These are phyloP conservation scores for Ascomycota sp. DNA, from an alignment of 2,329 filamentous ascomycete species.

Conservation along the genomic window DNA sequence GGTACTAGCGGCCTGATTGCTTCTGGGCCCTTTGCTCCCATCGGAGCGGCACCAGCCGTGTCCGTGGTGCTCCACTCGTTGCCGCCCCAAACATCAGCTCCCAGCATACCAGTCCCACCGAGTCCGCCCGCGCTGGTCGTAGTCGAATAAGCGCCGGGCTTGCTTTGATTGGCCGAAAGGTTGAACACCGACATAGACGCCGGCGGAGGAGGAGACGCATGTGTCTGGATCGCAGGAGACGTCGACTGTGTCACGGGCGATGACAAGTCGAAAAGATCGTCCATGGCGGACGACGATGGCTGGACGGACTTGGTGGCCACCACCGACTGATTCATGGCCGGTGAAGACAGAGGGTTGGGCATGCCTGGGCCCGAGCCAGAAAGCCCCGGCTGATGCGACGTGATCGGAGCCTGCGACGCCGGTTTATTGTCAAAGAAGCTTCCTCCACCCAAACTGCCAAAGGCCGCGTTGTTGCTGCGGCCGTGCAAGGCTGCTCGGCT, in stretches of 20 bases:
- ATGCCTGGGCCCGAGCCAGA: slow-evolving; percentile 44
- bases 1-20: slow-evolving; percentile 20
- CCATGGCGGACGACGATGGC: slow-evolving; percentile 38
- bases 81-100: slow-evolving; percentile 63
- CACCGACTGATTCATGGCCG: slow-evolving; percentile 14
- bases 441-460: slow-evolving; percentile 44
- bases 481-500: slow-evolving; percentile 13
- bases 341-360: slow-evolving; percentile 39
- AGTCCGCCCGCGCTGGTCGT: slow-evolving; percentile 13
- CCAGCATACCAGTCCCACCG: slow-evolving; percentile 20
- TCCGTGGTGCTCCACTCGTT: slow-evolving; percentile 60
- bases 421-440: slow-evolving; percentile 66
- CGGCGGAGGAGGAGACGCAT: slow-evolving; percentile 18
- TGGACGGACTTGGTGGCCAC: slow-evolving; percentile 19
- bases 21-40: slow-evolving; percentile 35
- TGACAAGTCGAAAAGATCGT: slow-evolving; percentile 66
- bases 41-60: slow-evolving; percentile 19
- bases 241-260: slow-evolving; percentile 25
- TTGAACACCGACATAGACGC: slow-evolving; percentile 56
- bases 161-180: slow-evolving; percentile 36
- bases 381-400: slow-evolving; percentile 27
- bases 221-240: slow-evolving; percentile 17
- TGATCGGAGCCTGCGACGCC: slow-evolving; percentile 27
- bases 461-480: slow-evolving; percentile 20
- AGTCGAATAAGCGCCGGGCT: slow-evolving; percentile 20